Percentiles rank a stretch among this genome's conserved stretches.
These are phyloP conservation scores for Trichosporon ovoides DNA, from an alignment of 1,284 basidiomycete genomes.

Conservation along the genomic window DNA sequence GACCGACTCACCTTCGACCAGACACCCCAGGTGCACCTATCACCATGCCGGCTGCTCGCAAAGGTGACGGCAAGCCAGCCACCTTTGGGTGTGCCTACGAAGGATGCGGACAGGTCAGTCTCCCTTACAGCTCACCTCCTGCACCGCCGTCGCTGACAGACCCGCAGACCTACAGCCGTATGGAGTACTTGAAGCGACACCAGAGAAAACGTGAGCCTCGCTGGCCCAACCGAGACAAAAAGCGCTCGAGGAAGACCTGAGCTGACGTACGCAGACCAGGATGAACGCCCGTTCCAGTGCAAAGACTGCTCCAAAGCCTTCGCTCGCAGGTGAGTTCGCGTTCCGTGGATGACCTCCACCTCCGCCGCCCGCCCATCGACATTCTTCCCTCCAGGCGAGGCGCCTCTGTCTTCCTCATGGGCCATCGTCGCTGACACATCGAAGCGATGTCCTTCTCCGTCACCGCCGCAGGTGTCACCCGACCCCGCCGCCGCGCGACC, in stretches of 20 bases:
- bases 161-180: constrained; percentile 43
- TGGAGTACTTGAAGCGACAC: constrained; percentile 49
- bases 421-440: constrained; percentile 5
- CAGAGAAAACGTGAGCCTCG: constrained; percentile 47
- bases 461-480: constrained; percentile 49
- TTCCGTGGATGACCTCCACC: neutral
- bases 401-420: neutral
- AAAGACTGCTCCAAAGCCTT: constrained; percentile 49
- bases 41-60: constrained; percentile 2
- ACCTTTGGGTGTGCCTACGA: constrained; percentile 4
- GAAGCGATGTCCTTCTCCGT: constrained; percentile 48
- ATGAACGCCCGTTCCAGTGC: constrained; percentile 48
- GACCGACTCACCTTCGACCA: neutral
- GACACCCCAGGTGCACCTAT: neutral
- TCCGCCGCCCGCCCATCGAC: constrained; percentile 1
- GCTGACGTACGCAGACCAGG: constrained; percentile 38
- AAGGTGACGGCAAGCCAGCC: constrained; percentile 1
- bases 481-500: constrained; percentile 41
- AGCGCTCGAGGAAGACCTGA: no score
- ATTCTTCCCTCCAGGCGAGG: neutral
- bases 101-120: constrained; percentile 1
- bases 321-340: constrained; percentile 42
- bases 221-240: no score
- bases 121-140: no score
- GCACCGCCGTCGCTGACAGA: constrained; percentile 8